Evolutionary conservation across 2,329 filamentous ascomycete genomes (phyloP).

Genomic region (Akanthomyces lecanii): DNA sequence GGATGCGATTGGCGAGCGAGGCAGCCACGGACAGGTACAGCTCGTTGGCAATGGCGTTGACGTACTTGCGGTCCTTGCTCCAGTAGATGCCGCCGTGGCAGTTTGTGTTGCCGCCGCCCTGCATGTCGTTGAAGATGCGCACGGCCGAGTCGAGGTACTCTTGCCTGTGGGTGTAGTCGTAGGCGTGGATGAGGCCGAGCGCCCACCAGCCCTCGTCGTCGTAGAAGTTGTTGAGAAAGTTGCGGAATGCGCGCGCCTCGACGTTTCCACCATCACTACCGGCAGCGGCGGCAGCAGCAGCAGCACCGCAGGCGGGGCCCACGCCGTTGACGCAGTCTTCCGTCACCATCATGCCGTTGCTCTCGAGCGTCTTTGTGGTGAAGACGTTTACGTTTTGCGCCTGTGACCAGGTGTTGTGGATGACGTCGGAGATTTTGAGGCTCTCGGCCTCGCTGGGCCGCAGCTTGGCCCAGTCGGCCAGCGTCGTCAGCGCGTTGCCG

Average conservation of each 20-base stretch:
- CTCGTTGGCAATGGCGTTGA: constrained; percentile 56
- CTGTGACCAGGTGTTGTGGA: constrained; percentile 42
- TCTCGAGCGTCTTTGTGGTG: constrained; percentile 35
- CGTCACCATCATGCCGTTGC: constrained; percentile 34
- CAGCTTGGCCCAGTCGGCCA: constrained; percentile 50
- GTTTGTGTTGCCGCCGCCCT: constrained; percentile 40
- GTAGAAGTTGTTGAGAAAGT: constrained; percentile 51
- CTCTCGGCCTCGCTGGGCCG: constrained; percentile 32
- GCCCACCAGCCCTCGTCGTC: constrained; percentile 63
- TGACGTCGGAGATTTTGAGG: constrained; percentile 37
- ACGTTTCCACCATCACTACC: not conserved
- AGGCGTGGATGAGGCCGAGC: constrained; percentile 53
- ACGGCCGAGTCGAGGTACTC: constrained; percentile 51
- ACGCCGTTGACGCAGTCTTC: constrained; percentile 31
- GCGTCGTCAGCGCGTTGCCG: constrained; percentile 60
- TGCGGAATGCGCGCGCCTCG: constrained; percentile 25
- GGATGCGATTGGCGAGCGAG: constrained; percentile 47
- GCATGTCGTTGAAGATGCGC: constrained; percentile 54
- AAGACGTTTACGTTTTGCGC: constrained; percentile 39
- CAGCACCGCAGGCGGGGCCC: not conserved
- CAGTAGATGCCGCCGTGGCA: constrained; percentile 55
- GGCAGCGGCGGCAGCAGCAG: not conserved
- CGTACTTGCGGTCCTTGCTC: constrained; percentile 47
- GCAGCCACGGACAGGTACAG: constrained; percentile 52
- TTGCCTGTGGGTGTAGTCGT: constrained; percentile 47